Evolutionary conservation across 2,329 filamentous ascomycete species (phyloP).

Genomic region (Cylindrodendrum hubeiense): DNA sequence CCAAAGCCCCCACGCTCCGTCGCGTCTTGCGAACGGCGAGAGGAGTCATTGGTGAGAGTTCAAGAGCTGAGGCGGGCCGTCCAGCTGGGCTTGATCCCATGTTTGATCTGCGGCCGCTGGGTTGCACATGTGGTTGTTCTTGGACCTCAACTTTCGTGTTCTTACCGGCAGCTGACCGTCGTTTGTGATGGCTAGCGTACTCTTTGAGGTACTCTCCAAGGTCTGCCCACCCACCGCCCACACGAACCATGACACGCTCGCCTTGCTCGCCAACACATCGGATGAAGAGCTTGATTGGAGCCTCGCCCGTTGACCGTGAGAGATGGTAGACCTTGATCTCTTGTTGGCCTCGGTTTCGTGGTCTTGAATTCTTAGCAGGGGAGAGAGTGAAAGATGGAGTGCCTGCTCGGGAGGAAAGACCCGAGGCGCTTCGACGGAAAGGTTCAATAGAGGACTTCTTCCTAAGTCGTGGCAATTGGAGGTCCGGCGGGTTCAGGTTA

Average conservation of each 20-base stretch:
- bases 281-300: constrained; percentile 95
- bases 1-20: constrained; percentile 55
- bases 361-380: constrained; percentile 67
- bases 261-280: constrained; percentile 90
- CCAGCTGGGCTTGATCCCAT: constrained; percentile 56
- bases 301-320: constrained; percentile 83
- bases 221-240: constrained; percentile 98
- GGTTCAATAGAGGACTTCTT: constrained; percentile 58
- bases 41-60: constrained; percentile 58
- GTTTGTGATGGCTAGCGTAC: constrained; percentile 91
- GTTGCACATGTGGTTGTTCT: constrained; percentile 55
- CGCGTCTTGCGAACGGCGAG: constrained; percentile 68
- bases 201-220: constrained; percentile 94
- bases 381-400: constrained; percentile 79
- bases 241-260: constrained; percentile 96
- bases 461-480: constrained; percentile 63
- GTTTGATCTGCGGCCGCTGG: constrained; percentile 44
- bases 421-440: constrained; percentile 62
- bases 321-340: constrained; percentile 95
- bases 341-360: constrained; percentile 66
- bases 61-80: constrained; percentile 56
- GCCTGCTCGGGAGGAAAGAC: constrained; percentile 66
- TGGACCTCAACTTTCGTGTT: constrained; percentile 71
- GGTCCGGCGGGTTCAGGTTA: constrained; percentile 70
- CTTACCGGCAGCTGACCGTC: constrained; percentile 65